phyloP scores from a whole-genome alignment of 177 flowering plant species.

The Telopea speciosissima region DNA sequence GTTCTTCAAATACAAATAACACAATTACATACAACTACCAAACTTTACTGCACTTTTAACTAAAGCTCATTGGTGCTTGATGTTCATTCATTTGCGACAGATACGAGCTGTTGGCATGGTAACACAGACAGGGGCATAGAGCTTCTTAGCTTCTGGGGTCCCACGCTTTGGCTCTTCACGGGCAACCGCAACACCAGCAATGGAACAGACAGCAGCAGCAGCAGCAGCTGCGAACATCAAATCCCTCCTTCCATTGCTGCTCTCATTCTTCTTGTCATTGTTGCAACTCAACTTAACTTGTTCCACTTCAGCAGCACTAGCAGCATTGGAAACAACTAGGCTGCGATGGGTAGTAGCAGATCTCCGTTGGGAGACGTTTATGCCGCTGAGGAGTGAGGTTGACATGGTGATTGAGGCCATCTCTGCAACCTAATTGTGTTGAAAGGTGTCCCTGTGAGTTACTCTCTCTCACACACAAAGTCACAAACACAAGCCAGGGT shows the following conservation, averaged over 20 bases:
- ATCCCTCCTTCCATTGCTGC: constrained; percentile 56
- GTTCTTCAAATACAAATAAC: no score
- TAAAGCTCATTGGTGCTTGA: no score
- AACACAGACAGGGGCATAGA: constrained; percentile 66
- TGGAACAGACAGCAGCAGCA: constrained; percentile 43
- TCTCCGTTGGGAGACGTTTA: constrained; percentile 11
- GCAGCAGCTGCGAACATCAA: constrained; percentile 55
- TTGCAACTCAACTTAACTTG: constrained; percentile 10
- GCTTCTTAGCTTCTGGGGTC: constrained; percentile 61
- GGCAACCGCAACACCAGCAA: constrained; percentile 51
- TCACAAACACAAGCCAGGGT: neutral
- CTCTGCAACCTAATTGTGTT: neutral
- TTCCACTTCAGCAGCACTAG: constrained; percentile 16
- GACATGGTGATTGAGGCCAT: constrained; percentile 74
- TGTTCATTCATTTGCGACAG: constrained; percentile 34
- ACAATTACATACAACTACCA: no score
- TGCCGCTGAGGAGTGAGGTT: constrained; percentile 37
- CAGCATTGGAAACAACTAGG: constrained; percentile 37
- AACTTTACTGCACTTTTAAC: no score
- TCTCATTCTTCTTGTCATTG: constrained; percentile 15
- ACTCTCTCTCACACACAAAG: neutral
- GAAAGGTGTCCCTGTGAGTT: neutral
- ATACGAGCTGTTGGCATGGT: constrained; percentile 87
- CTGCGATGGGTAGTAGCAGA: constrained; percentile 18
- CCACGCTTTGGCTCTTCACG: constrained; percentile 57